phyloP scores from a whole-genome alignment of 768 basidiomycete species.

The Lactifluus piperatus region DNA sequence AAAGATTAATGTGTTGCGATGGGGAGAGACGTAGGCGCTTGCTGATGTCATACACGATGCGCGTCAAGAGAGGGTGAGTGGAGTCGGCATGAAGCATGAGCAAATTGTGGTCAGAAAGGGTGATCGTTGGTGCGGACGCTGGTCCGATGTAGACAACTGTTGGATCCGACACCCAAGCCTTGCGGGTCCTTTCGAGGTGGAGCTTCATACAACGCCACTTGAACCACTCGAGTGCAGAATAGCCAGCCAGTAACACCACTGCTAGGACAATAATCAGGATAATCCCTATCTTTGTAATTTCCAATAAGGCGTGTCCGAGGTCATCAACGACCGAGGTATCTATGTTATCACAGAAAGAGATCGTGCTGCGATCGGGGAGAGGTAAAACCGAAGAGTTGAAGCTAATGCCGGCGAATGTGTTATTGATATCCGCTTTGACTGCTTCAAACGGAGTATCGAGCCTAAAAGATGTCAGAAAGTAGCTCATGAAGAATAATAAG shows the following conservation, averaged over 20 bases:
- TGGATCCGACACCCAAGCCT: conserved; percentile 72
- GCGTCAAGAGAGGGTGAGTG: conserved; percentile 66
- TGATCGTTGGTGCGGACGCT: conserved; percentile 39
- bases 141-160: conserved; percentile 39
- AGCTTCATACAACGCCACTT: conserved; percentile 67
- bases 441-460: conserved; percentile 83
- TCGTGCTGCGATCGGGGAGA: conserved; percentile 56
- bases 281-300: conserved; percentile 70
- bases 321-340: conserved; percentile 85
- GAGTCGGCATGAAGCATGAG: conserved; percentile 62
- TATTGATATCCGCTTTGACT: conserved; percentile 83
- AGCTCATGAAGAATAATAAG: background rate
- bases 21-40: conserved; percentile 45
- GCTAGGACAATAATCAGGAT: conserved; percentile 64
- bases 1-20: conserved; percentile 55
- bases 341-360: conserved; percentile 69
- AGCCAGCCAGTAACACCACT: conserved; percentile 62
- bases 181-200: conserved; percentile 61
- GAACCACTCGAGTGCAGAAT: conserved; percentile 81
- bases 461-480: conserved; percentile 29
- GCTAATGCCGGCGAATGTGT: conserved; percentile 64
- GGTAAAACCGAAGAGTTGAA: conserved; percentile 71
- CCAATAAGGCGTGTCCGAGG: conserved; percentile 69
- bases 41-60: conserved; percentile 48
- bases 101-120: conserved; percentile 67